A percentile compares a stretch with the other conserved stretches of the same genome.
phyloP scores from a whole-genome alignment of 148 eudicot genomes.

The Vaccinium corymbosum region DNA sequence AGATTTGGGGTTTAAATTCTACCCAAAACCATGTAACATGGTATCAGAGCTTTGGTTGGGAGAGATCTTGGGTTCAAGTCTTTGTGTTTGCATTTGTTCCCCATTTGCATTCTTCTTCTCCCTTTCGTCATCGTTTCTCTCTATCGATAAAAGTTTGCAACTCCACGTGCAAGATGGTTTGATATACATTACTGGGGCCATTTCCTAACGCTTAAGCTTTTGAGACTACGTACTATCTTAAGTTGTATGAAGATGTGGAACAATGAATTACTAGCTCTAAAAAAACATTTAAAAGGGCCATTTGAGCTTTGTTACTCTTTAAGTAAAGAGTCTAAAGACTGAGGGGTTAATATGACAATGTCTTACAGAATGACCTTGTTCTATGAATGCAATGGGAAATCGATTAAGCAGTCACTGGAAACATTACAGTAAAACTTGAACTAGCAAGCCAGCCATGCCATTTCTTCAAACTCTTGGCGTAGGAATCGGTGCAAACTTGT shows the following conservation, averaged over 20 bases:
- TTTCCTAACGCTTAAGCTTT: too few species aligned
- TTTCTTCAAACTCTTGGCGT: constrained; percentile 81
- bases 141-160: too few species aligned
- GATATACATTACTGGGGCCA: too few species aligned
- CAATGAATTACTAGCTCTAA: neutral
- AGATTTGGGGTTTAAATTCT: too few species aligned
- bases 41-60: too few species aligned
- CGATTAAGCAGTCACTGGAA: neutral
- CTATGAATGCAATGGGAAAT: neutral
- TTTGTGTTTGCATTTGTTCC: too few species aligned
- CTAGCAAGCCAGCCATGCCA: constrained; percentile 99
- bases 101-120: too few species aligned
- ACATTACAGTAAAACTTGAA: constrained; percentile 74
- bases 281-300: neutral
- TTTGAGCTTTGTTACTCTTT: neutral
- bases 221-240: neutral
- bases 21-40: too few species aligned
- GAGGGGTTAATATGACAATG: neutral
- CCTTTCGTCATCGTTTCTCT: too few species aligned
- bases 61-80: too few species aligned
- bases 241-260: neutral
- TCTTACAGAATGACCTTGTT: neutral
- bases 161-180: too few species aligned
- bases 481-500: constrained; percentile 77
- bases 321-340: neutral